Evolutionary conservation across 1,139 yeast genomes (phyloP).

Genomic region (Kodamaea ohmeri): DNA sequence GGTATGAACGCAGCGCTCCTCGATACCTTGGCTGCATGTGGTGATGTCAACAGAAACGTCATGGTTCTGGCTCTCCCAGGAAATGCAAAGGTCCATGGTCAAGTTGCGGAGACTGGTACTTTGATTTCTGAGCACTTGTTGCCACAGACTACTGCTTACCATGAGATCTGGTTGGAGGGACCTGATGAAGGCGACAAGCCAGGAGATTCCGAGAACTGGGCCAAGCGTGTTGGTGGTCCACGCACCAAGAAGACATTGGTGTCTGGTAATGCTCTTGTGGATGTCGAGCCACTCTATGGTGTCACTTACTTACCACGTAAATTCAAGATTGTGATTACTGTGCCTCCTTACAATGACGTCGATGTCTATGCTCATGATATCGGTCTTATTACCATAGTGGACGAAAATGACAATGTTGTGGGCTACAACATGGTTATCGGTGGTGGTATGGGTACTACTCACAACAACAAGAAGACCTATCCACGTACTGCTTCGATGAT

Average conservation of each 20-base stretch:
- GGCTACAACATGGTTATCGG: slow-evolving; percentile 93
- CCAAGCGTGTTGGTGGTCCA: slow-evolving; percentile 73
- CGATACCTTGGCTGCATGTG: slow-evolving; percentile 97
- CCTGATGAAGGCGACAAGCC: slow-evolving; percentile 70
- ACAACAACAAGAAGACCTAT: slow-evolving; percentile 93
- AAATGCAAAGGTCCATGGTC: slow-evolving; percentile 77
- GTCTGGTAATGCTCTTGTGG: slow-evolving; percentile 83
- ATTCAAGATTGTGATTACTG: slow-evolving; percentile 91
- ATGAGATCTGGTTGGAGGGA: slow-evolving; percentile 94
- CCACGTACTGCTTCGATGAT: slow-evolving; percentile 90
- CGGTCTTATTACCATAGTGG: slow-evolving; percentile 87
- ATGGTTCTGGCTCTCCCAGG: slow-evolving; percentile 87
- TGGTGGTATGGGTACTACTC: slow-evolving; percentile 99
- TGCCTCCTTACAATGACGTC: slow-evolving; percentile 95
- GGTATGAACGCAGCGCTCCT: slow-evolving; percentile 87
- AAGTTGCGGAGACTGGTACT: slow-evolving; percentile 63
- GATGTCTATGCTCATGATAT: slow-evolving; percentile 96
- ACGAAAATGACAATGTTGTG: slow-evolving; percentile 54
- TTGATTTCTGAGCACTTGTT: slow-evolving; percentile 76
- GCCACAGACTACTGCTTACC: slow-evolving; percentile 93
- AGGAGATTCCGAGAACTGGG: slow-evolving; percentile 70
- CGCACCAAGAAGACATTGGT: slow-evolving; percentile 75
- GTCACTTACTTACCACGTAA: slow-evolving; percentile 90
- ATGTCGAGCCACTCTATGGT: slow-evolving; percentile 85
- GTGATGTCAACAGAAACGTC: slow-evolving; percentile 96